Conservation (phyloP, 2,329 filamentous ascomycete genomes). For the Sclerotinia glacialis region DNA sequence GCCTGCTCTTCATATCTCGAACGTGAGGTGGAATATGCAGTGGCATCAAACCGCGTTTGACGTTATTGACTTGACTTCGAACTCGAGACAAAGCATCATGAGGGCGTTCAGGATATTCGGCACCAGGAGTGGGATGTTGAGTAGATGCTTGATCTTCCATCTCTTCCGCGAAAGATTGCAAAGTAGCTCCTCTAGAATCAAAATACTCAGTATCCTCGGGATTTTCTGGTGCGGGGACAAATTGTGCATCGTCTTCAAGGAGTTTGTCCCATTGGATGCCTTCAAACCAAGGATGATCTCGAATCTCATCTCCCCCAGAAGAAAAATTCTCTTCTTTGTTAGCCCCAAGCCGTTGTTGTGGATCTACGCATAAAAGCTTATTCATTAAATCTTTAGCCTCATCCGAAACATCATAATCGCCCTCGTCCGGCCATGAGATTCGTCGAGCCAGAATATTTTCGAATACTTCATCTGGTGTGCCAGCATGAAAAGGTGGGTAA, state of each 20-base stretch:
- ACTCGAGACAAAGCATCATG: constrained; percentile 93
- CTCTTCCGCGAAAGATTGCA: constrained; percentile 90
- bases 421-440: constrained; percentile 88
- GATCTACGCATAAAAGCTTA: constrained; percentile 81
- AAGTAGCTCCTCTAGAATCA: constrained; percentile 82
- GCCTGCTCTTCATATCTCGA: constrained; percentile 79
- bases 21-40: constrained; percentile 96
- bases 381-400: constrained; percentile 96
- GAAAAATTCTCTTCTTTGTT: constrained; percentile 80
- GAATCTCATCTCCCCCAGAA: constrained; percentile 87
- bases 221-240: constrained; percentile 88
- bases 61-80: constrained; percentile 78
- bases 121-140: constrained; percentile 63
- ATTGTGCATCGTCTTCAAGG: constrained; percentile 92
- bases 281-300: constrained; percentile 82
- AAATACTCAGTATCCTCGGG: constrained; percentile 99
- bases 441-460: constrained; percentile 89
- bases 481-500: constrained; percentile 87
- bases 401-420: constrained; percentile 73
- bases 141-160: constrained; percentile 85
- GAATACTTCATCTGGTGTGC: constrained; percentile 88
- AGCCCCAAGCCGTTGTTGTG: constrained; percentile 75
- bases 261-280: constrained; percentile 86
- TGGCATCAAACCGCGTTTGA: constrained; percentile 91
- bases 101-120: constrained; percentile 82